phyloP scores from a whole-genome alignment of 2,329 filamentous ascomycete genomes.

The Teratosphaeria destructans region DNA sequence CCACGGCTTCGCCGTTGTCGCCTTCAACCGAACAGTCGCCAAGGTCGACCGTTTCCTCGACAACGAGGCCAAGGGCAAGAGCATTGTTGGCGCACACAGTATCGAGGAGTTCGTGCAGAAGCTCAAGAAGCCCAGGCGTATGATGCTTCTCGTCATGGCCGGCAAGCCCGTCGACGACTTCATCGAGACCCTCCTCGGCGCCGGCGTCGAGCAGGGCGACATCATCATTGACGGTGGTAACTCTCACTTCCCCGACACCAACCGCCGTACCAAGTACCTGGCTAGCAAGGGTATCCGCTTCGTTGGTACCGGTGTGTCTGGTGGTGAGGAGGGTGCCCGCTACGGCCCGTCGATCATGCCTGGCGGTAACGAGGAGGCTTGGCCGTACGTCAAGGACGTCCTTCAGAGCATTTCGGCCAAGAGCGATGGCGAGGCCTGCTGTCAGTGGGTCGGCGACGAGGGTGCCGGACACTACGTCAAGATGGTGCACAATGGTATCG shows the following conservation, averaged over 20 bases:
- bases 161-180: constrained; percentile 97
- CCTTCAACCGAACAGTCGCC: constrained; percentile 95
- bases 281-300: constrained; percentile 80
- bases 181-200: constrained; percentile 77
- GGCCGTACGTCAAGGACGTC: constrained; percentile 97
- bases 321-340: constrained; percentile 97
- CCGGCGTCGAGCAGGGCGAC: constrained; percentile 69
- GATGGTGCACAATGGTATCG: constrained; percentile 99
- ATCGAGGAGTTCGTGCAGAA: constrained; percentile 91
- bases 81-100: constrained; percentile 84
- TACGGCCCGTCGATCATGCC: constrained; percentile 98
- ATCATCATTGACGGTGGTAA: constrained; percentile 99
- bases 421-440: constrained; percentile 94
- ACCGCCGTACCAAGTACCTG: constrained; percentile 90
- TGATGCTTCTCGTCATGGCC: constrained; percentile 99
- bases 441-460: constrained; percentile 99
- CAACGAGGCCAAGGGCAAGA: constrained; percentile 59
- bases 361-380: constrained; percentile 95
- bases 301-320: constrained; percentile 93
- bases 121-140: constrained; percentile 91
- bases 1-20: constrained; percentile 82
- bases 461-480: constrained; percentile 99
- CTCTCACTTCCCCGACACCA: constrained; percentile 98
- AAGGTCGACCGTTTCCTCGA: constrained; percentile 70
- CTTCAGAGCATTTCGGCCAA: constrained; percentile 98